Percentiles rank a stretch among this genome's conserved stretches.
phyloP scores from a whole-genome alignment of 2,329 filamentous ascomycete genomes.

The Colletotrichum sp. region DNA sequence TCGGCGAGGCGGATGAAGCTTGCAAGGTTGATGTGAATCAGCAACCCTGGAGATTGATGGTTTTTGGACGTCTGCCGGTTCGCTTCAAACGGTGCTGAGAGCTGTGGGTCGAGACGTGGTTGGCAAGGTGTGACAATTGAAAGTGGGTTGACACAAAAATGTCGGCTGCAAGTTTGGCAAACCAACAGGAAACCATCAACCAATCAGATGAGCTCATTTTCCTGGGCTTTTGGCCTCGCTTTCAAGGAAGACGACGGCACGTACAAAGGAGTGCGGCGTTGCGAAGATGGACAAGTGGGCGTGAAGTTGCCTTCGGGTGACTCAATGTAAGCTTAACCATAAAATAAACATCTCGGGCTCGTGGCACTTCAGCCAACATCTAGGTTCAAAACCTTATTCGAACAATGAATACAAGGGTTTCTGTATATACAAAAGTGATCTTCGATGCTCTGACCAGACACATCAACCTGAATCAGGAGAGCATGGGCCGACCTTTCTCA shows the following conservation, averaged over 20 bases:
- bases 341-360: neutral
- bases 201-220: neutral
- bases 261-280: neutral
- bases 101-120: no score
- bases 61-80: no score
- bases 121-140: neutral
- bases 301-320: neutral
- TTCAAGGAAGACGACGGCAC: neutral
- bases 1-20: no score
- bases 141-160: neutral
- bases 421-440: neutral
- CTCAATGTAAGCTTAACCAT: neutral
- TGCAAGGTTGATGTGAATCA: no score
- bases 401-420: neutral
- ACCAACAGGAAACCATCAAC: neutral
- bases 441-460: neutral
- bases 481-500: neutral
- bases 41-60: rapidly evolving
- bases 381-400: neutral
- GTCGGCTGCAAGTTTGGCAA: neutral
- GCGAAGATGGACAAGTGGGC: neutral
- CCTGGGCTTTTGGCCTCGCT: neutral
- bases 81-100: no score
- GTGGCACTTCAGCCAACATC: neutral
- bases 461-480: neutral